Base-by-base conservation (phyloP, 352 stramenopile genomes). In the Peronospora tabacina region DNA sequence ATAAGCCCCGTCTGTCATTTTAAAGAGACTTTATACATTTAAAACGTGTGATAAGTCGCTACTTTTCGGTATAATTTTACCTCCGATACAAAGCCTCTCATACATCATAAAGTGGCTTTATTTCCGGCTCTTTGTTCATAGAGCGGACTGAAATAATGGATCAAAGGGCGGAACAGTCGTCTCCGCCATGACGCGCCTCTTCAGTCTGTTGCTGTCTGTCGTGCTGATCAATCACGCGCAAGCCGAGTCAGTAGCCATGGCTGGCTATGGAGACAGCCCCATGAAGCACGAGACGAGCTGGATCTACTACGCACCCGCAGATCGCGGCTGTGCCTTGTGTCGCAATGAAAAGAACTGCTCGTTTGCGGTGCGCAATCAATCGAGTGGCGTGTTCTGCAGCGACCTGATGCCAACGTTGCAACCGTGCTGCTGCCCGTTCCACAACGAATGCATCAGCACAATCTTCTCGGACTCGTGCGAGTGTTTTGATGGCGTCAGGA, bases 401-500 rank as follows among this genome's bases (percentile, higher is more conserved):
- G 73, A 89, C 36, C 55, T 87, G 29, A 45, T 83, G 47, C 60
- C 63, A 54, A 82, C 75, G 38, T 76, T 85, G 39, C 66, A 81
- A 48, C 75, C 77, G 48, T 89, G 77, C 60, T 89, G 77, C 69
- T 89, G 77, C 51, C 39, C 68, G 34, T 86, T 74, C 61, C 72
- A 71, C 15, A 87, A 86, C 52, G 75, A 87, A 50, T 89, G 77
- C 51, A 82, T 81, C 58, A 85, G 71, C 26, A 87, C 72, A 44
- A 84, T 86, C 38, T 86, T 84, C 59, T 81, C 62, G 7, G 63
- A 85, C 57, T 61, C 53, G 12, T 89, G 77, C 61, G 72, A 87
- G 39, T 89, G 77, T 49, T 77, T 82, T 48, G 68, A 82, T 45
- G 74, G 66, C 49, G 67, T 57, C 0, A 61, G 78, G 17, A 69